Evolutionary conservation across 345 rosid species (phyloP).

Genomic region (Triadica sebifera): DNA sequence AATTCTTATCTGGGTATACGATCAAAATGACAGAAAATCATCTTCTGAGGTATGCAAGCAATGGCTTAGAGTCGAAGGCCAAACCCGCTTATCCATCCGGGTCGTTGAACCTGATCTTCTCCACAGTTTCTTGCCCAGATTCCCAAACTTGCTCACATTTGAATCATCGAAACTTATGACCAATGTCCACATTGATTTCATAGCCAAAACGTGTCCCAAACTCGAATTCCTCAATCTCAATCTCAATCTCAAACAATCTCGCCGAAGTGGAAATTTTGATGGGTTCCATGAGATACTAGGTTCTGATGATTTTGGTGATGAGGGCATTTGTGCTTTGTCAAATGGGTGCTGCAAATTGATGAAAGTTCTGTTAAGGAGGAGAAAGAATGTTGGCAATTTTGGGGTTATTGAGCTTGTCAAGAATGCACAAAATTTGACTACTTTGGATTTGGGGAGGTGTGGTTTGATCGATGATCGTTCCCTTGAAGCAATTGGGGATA

Average conservation of each 20-base stretch:
- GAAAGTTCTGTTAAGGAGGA: constrained; percentile 35
- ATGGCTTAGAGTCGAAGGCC: constrained; percentile 47
- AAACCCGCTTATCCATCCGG: constrained; percentile 33
- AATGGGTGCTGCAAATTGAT: constrained; percentile 30
- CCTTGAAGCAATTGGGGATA: constrained; percentile 28
- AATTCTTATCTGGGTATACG: constrained; percentile 31
- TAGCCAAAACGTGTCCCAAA: constrained; percentile 35
- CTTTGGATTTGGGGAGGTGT: constrained; percentile 44
- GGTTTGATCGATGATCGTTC: constrained; percentile 35
- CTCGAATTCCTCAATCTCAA: constrained; percentile 33
- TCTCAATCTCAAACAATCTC: constrained; percentile 25
- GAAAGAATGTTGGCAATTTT: constrained; percentile 30
- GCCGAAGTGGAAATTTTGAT: not conserved
- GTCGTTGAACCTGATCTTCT: constrained; percentile 37
- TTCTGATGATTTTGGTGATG: constrained; percentile 30
- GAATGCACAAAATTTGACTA: constrained; percentile 24
- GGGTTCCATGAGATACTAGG: not conserved
- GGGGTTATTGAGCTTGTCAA: constrained; percentile 34
- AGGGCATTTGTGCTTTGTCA: constrained; percentile 32
- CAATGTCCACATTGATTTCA: constrained; percentile 31
- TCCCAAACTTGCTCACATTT: constrained; percentile 37
- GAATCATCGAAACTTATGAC: constrained; percentile 17
- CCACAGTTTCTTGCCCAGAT: constrained; percentile 38
- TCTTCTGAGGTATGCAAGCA: constrained; percentile 43
- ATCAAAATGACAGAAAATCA: constrained; percentile 26